phyloP scores from a whole-genome alignment of 495 filamentous ascomycete genomes.

The Penicillium cosmopolitanum region DNA sequence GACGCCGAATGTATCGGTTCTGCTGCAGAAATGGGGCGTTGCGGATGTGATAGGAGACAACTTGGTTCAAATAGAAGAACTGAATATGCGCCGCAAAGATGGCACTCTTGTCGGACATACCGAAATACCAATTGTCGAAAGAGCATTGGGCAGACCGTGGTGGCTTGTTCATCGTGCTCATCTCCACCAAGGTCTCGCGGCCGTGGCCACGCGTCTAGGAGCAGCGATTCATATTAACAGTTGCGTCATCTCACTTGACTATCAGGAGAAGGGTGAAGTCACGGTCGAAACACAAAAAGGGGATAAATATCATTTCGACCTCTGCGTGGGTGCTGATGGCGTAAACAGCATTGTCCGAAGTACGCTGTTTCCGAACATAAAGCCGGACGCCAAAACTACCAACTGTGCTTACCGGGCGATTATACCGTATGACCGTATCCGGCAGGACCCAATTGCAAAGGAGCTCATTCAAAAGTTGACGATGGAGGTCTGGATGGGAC shows the following conservation, averaged over 20 bases:
- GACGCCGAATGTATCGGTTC: slow-evolving; percentile 55
- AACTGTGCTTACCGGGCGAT: slow-evolving; percentile 47
- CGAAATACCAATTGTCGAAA: slow-evolving; percentile 25
- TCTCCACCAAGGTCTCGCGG: slow-evolving; percentile 41
- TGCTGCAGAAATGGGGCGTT: slow-evolving; percentile 46
- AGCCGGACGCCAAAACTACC: slow-evolving; percentile 38
- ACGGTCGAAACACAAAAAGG: slow-evolving; percentile 37
- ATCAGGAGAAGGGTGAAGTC: slow-evolving; percentile 26
- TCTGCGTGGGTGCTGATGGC: slow-evolving; percentile 47
- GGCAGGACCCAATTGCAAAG: slow-evolving; percentile 39
- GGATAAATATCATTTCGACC: slow-evolving; percentile 36
- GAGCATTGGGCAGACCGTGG: slow-evolving; percentile 29
- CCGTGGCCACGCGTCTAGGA: slow-evolving; percentile 35
- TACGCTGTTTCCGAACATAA: slow-evolving; percentile 39
- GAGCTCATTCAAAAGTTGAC: slow-evolving; percentile 40
- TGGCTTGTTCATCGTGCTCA: slow-evolving; percentile 44
- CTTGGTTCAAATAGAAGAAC: slow-evolving; percentile 39
- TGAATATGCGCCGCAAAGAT: slow-evolving; percentile 45
- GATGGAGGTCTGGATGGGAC: slow-evolving; percentile 50
- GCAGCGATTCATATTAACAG: slow-evolving; percentile 38
- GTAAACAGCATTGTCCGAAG: slow-evolving; percentile 40
- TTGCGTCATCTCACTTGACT: slow-evolving; percentile 31
- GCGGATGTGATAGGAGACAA: slow-evolving; percentile 39
- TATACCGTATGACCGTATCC: slow-evolving; percentile 42
- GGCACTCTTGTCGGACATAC: slow-evolving; percentile 41